phyloP scores from a whole-genome alignment of 306 rosid genomes.

The Astragalus glycyphyllos region DNA sequence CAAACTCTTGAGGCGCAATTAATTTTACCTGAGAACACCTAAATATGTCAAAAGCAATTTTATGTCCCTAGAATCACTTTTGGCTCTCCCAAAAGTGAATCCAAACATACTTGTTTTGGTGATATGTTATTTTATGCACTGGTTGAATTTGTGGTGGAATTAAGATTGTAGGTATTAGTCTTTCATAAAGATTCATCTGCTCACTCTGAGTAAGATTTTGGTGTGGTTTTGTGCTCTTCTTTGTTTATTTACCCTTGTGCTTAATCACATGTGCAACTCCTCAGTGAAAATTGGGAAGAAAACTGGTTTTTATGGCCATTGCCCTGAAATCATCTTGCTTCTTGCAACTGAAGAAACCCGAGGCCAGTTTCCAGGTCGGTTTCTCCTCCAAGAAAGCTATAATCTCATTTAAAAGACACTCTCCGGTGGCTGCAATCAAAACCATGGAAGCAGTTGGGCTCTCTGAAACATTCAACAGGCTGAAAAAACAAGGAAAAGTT shows the following conservation, averaged over 20 bases:
- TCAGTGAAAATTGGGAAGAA: conserved; percentile 30
- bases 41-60: too few relatives aligned
- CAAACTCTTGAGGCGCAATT: too few relatives aligned
- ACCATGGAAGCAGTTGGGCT: conserved; percentile 60
- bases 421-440: conserved; percentile 67
- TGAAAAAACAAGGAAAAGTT: conserved; percentile 75
- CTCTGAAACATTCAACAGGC: conserved; percentile 71
- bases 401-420: conserved; percentile 48
- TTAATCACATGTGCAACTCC: conserved; percentile 12
- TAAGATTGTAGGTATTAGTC: conserved; percentile 3
- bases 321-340: conserved; percentile 62
- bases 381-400: conserved; percentile 41
- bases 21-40: too few relatives aligned
- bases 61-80: too few relatives aligned
- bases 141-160: background rate
- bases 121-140: background rate
- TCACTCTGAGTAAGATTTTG: background rate
- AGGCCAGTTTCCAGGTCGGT: conserved; percentile 40
- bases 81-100: too few relatives aligned
- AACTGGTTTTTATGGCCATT: conserved; percentile 54
- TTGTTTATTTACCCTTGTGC: conserved; percentile 20
- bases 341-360: conserved; percentile 57
- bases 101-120: background rate
- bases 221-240: background rate
- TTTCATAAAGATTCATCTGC: background rate